Percentiles rank a stretch among this genome's conserved stretches.
These are phyloP conservation scores for Citrullus colocynthis DNA, from an alignment of 306 rosid species.

Conservation along the genomic window DNA sequence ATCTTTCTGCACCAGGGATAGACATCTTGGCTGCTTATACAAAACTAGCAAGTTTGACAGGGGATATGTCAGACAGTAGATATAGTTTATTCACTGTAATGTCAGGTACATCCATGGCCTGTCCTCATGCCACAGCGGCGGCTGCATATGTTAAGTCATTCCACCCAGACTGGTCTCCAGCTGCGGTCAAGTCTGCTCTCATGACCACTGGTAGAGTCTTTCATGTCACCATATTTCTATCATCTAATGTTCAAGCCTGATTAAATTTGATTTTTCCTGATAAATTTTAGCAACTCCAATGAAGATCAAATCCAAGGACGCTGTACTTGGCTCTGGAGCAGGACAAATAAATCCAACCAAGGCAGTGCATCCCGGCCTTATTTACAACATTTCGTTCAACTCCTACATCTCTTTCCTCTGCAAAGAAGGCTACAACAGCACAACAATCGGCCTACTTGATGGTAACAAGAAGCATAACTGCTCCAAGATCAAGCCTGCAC, in stretches of 20 bases:
- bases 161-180: slow-evolving; percentile 87
- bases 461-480: slow-evolving; percentile 33
- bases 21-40: slow-evolving; percentile 69
- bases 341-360: slow-evolving; percentile 63
- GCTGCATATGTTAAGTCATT: slow-evolving; percentile 79
- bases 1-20: slow-evolving; percentile 71
- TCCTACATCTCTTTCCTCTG: slow-evolving; percentile 55
- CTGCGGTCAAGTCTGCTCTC: slow-evolving; percentile 88
- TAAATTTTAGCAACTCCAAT: slow-evolving; percentile 43
- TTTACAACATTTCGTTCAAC: slow-evolving; percentile 34
- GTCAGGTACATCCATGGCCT: slow-evolving; percentile 89
- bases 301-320: slow-evolving; percentile 16
- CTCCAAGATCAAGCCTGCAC: slow-evolving; percentile 19
- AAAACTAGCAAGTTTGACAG: slow-evolving; percentile 16
- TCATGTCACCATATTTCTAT: background rate
- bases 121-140: slow-evolving; percentile 66
- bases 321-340: slow-evolving; percentile 52
- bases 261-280: background rate
- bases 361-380: slow-evolving; percentile 64
- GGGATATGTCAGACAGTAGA: slow-evolving; percentile 30
- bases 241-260: background rate
- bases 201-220: slow-evolving; percentile 66
- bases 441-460: slow-evolving; percentile 27
- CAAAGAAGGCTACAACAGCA: slow-evolving; percentile 52
- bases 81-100: slow-evolving; percentile 34